These are phyloP conservation scores for Cornus kousa DNA, from an alignment of 148 eudicot genomes.

Conservation along the genomic window DNA sequence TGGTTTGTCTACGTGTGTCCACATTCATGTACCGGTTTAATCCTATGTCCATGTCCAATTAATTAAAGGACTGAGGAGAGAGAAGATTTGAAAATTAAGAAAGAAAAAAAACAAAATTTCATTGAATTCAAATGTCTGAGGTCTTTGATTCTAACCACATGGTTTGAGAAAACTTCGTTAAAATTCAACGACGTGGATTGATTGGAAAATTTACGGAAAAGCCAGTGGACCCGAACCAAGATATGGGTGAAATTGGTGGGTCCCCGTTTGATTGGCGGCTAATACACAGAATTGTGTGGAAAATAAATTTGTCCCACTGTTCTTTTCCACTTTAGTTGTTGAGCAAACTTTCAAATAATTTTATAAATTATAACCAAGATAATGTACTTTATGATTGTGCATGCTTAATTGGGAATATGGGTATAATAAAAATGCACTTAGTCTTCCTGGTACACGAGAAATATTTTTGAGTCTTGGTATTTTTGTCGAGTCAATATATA, in stretches of 20 bases:
- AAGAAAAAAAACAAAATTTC: not conserved
- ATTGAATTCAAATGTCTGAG: not conserved
- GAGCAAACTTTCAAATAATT: too few relatives aligned
- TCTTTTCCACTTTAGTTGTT: too few relatives aligned
- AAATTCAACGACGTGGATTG: not conserved
- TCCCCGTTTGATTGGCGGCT: not conserved
- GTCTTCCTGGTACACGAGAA: too few relatives aligned
- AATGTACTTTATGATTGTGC: too few relatives aligned
- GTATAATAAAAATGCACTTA: too few relatives aligned
- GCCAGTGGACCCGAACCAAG: not conserved
- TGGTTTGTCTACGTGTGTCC: not conserved
- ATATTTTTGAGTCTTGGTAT: too few relatives aligned
- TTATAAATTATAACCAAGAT: too few relatives aligned
- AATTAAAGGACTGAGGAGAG: not conserved
- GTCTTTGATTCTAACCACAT: not conserved
- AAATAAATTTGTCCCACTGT: too few relatives aligned
- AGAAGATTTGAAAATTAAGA: not conserved
- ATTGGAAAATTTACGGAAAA: not conserved
- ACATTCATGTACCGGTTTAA: not conserved
- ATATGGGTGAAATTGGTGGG: not conserved
- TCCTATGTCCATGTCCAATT: not conserved
- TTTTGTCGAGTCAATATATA: too few relatives aligned
- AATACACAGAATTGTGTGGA: not conserved
- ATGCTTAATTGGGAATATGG: too few relatives aligned
- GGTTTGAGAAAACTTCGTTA: not conserved